These are phyloP conservation scores for Wallacemonas sp. DNA, from an alignment of 208 protist genomes.

Conservation along the genomic window DNA sequence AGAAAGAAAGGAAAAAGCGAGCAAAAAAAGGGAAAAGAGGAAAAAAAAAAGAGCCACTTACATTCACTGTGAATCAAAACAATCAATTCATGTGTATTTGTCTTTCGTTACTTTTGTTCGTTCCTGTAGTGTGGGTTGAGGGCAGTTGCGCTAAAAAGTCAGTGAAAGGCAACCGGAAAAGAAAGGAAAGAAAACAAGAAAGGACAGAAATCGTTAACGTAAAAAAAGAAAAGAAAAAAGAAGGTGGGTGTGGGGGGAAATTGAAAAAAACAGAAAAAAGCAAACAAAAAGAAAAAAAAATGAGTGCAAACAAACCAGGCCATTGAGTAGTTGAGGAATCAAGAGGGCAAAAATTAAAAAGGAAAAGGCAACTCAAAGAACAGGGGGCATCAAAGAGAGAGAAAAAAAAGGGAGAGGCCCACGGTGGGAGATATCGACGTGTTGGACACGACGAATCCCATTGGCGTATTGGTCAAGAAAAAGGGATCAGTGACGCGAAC, in stretches of 20 bases:
- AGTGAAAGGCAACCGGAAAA: constrained; percentile 1
- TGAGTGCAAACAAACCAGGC: neutral
- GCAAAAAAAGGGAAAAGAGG: too few species aligned
- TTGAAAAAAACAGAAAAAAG: neutral
- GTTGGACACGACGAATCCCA: too few species aligned
- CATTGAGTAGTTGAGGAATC: neutral
- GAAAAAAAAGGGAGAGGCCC: too few species aligned
- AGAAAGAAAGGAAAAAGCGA: too few species aligned
- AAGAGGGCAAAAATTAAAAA: constrained; percentile 1
- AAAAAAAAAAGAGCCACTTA: neutral
- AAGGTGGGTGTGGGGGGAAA: neutral
- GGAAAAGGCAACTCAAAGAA: too few species aligned
- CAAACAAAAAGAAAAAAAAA: constrained; percentile 20
- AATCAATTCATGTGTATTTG: neutral
- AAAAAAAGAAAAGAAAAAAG: constrained; percentile 21
- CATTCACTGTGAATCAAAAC: too few species aligned
- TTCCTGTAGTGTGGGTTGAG: neutral
- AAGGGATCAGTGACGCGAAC: too few species aligned
- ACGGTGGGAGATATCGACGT: too few species aligned
- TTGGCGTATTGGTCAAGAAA: too few species aligned
- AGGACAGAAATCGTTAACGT: neutral
- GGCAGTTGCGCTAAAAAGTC: neutral
- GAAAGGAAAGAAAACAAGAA: constrained; percentile 23
- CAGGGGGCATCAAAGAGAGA: too few species aligned
- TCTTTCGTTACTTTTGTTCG: neutral